A percentile compares a stretch with the other conserved stretches of the same genome.
Conservation (phyloP, 2,329 filamentous ascomycete genomes). For the Aspergillus glaucus region DNA sequence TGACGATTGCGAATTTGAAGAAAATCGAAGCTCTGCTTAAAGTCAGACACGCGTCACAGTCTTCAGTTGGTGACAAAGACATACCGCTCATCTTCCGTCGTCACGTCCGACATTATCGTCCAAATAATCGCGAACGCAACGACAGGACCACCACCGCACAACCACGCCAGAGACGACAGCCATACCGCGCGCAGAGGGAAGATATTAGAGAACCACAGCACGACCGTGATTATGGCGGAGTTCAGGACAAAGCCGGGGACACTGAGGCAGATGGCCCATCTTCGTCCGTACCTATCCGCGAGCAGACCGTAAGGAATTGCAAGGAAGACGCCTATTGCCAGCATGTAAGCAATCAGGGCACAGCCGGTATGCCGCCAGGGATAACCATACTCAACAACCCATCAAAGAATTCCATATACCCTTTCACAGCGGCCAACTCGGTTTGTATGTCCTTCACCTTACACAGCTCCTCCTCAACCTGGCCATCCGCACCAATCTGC, state of each 20-base stretch:
- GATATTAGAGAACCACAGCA: slow-evolving; percentile 33
- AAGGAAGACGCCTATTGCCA: slow-evolving; percentile 36
- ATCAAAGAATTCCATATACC: slow-evolving; percentile 46
- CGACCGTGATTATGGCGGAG: slow-evolving; percentile 23
- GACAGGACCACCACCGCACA: slow-evolving; percentile 44
- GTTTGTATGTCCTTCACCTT: slow-evolving; percentile 46
- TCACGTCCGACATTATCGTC: slow-evolving; percentile 49
- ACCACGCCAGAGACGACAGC: slow-evolving; percentile 41
- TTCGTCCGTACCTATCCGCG: slow-evolving; percentile 44
- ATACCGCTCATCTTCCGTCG: slow-evolving; percentile 40
- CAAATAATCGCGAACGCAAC: slow-evolving; percentile 43
- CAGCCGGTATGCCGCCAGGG: not conserved
- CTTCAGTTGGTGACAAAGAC: slow-evolving; percentile 3
- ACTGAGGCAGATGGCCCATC: slow-evolving; percentile 38
- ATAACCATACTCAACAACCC: slow-evolving; percentile 27
- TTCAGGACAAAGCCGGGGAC: slow-evolving; percentile 38
- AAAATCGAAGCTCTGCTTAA: slow-evolving; percentile 32
- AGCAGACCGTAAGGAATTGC: slow-evolving; percentile 46
- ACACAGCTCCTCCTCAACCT: slow-evolving; percentile 44
- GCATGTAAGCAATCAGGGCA: not conserved
- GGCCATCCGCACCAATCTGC: slow-evolving; percentile 37
- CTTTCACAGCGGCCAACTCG: slow-evolving; percentile 46
- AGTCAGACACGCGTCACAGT: slow-evolving; percentile 14
- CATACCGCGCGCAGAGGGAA: slow-evolving; percentile 45
- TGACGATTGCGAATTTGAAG: slow-evolving; percentile 35